Evolutionary conservation across 768 basidiomycete species (phyloP).

Genomic region (Leccinum subgranulosum): DNA sequence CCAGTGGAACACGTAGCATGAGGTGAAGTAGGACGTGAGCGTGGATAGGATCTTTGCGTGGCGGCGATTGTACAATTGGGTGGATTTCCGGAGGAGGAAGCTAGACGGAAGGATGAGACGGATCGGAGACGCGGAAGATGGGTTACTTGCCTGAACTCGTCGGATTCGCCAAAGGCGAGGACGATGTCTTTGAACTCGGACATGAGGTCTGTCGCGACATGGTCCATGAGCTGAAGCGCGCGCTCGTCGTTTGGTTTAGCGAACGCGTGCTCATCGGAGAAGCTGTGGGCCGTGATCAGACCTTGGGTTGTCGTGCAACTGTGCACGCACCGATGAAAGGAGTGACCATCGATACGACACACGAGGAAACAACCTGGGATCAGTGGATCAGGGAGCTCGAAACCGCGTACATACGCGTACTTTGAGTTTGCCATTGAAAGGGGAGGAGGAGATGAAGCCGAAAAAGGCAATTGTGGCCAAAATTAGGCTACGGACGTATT

Average conservation of each 20-base stretch:
- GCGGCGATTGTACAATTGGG: slow-evolving; percentile 81
- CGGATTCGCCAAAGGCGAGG: slow-evolving; percentile 92
- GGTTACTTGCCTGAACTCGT: slow-evolving; percentile 82
- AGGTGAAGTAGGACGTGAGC: slow-evolving; percentile 84
- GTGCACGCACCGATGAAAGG: slow-evolving; percentile 80
- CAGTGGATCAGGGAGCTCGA: slow-evolving; percentile 84
- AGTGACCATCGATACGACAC: slow-evolving; percentile 87
- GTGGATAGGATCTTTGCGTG: slow-evolving; percentile 83
- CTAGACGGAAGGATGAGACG: slow-evolving; percentile 38
- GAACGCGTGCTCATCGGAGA: slow-evolving; percentile 82
- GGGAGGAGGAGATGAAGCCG: neutral
- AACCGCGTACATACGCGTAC: slow-evolving; percentile 86
- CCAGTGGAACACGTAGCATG: slow-evolving; percentile 90
- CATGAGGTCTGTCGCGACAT: slow-evolving; percentile 81
- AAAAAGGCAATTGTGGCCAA: slow-evolving; percentile 17
- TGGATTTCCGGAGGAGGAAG: slow-evolving; percentile 78
- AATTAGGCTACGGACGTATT: neutral
- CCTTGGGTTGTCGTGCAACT: neutral
- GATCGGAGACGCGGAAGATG: neutral
- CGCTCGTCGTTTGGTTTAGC: slow-evolving; percentile 88
- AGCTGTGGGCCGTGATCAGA: slow-evolving; percentile 41
- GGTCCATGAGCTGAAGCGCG: slow-evolving; percentile 89
- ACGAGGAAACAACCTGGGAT: slow-evolving; percentile 83
- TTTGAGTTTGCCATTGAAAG: slow-evolving; percentile 83
- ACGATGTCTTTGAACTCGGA: slow-evolving; percentile 78